Evolutionary conservation across 1,139 yeast genomes (phyloP), one percentile per base, ranked within the genome.

Genomic region (Nakaseomyces glabratus): DNA sequence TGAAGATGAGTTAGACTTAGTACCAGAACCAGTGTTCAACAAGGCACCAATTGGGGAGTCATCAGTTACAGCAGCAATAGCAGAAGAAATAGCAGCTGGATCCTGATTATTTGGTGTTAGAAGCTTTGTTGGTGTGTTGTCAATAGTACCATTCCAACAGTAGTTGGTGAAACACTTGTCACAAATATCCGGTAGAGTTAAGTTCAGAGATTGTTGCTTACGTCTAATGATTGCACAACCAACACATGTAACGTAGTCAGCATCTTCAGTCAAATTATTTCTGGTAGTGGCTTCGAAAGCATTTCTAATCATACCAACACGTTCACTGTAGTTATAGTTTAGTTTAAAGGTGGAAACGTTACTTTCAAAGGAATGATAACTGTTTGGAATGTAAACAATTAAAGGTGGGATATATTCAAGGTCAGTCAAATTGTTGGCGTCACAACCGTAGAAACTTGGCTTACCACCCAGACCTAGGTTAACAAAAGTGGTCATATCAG

Each of bases 381-480:
- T 61, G 59, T 86, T 86, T 34, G 94, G 93, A 46, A 77, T 69
- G 60, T 82, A 86, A 12, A 85, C 77, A 37, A 86, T 65, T 44
- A 86, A 64, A 1, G 95, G 95, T 11, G 93, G 86, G 30, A 64
- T 57, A 30, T 62, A 52, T 21, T 61, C 61, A 39, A 78, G 60
- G 25, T 63, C 58, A 3, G 90, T 73, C 50, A 80, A 61, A 54
- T 84, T 82, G 2, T 60, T 52, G 10, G 82, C 72, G 52, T 82
- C 73, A 61, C 96, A 86, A 30, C 96, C 96, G 52, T 85, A 85
- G 63, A 86, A 85, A 0, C 84, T 68, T 38, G 95, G 93, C 48
- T 59, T 71, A 5, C 75, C 63, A 20, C 62, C 60, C 41, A 80
- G 62, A 43, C 81, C 81, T 40, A 63, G 51, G 43, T 68, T 68